Percentiles rank a stretch among this genome's conserved stretches.
phyloP scores from a whole-genome alignment of 1,139 yeast genomes.

The Saccharomyces hybrid region DNA sequence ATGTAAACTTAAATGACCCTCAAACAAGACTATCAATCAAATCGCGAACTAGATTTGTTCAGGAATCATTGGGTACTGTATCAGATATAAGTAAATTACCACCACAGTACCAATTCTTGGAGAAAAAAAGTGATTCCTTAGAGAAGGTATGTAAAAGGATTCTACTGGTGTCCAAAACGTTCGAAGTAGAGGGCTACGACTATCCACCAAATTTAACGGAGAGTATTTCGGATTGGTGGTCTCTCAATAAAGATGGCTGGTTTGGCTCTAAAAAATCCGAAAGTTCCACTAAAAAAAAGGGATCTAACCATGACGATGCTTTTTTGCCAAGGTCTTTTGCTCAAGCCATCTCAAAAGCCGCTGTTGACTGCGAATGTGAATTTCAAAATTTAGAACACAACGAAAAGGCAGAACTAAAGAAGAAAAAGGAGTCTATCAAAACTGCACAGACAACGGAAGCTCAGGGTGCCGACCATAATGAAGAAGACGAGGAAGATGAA shows the following conservation, averaged over 20 bases:
- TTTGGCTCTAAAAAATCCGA: constrained; percentile 9
- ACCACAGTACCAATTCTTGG: constrained; percentile 59
- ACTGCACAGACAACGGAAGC: constrained; percentile 34
- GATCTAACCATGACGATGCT: constrained; percentile 14
- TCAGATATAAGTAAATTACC: constrained; percentile 70
- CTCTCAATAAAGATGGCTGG: constrained; percentile 19
- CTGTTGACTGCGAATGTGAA: constrained; percentile 33
- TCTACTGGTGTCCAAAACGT: constrained; percentile 48
- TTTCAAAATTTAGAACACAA: constrained; percentile 19
- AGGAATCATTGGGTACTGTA: constrained; percentile 61
- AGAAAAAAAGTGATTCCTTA: constrained; percentile 55
- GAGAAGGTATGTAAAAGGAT: constrained; percentile 53
- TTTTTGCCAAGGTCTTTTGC: constrained; percentile 43
- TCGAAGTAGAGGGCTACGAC: constrained; percentile 59
- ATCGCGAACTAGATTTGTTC: constrained; percentile 35
- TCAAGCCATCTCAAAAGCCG: constrained; percentile 43
- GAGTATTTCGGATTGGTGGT: constrained; percentile 52
- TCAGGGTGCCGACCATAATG: constrained; percentile 15
- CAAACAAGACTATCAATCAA: constrained; percentile 26
- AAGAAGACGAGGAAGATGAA: constrained; percentile 10
- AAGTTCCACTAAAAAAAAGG: constrained; percentile 5
- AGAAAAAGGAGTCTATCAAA: constrained; percentile 31
- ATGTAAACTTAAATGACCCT: constrained; percentile 22
- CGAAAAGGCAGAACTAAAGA: constrained; percentile 29
- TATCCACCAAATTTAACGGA: constrained; percentile 65